Conservation (phyloP, 495 filamentous ascomycete species). For the Venustampulla echinocandica region DNA sequence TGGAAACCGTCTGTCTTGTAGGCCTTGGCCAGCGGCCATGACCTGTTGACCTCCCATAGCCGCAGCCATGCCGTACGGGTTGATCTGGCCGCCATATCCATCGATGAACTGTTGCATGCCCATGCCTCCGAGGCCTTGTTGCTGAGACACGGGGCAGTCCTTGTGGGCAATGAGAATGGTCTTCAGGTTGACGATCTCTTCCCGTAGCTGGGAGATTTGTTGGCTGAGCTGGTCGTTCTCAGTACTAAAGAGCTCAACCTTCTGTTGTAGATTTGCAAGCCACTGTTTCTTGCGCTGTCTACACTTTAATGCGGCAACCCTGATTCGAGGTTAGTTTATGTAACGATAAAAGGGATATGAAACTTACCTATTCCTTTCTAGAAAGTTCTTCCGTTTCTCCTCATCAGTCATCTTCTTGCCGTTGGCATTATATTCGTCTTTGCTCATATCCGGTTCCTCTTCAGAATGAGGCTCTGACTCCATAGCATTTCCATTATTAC, state of each 20-base stretch:
- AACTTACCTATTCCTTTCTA: slow-evolving; percentile 87
- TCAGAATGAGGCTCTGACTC: slow-evolving; percentile 47
- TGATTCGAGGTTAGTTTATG: slow-evolving; percentile 28
- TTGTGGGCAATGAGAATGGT: slow-evolving; percentile 90
- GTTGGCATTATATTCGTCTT: slow-evolving; percentile 47
- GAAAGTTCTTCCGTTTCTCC: slow-evolving; percentile 96
- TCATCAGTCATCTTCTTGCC: slow-evolving; percentile 96
- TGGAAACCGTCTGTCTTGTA: slow-evolving; percentile 19
- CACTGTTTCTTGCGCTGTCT: slow-evolving; percentile 98
- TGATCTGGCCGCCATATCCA: slow-evolving; percentile 43
- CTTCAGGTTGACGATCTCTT: slow-evolving; percentile 94
- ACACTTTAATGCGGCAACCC: slow-evolving; percentile 93
- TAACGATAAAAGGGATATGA: slow-evolving; percentile 9
- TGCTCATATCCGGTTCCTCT: slow-evolving; percentile 43
- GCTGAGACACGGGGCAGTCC: slow-evolving; percentile 87
- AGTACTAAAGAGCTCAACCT: slow-evolving; percentile 82
- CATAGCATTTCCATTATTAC: slow-evolving; percentile 39
- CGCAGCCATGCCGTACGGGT: slow-evolving; percentile 62
- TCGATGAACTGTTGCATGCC: slow-evolving; percentile 57
- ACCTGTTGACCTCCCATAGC: slow-evolving; percentile 43
- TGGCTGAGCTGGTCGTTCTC: slow-evolving; percentile 85
- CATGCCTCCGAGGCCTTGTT: slow-evolving; percentile 66
- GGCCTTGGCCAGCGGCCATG: slow-evolving; percentile 44
- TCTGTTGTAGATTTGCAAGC: slow-evolving; percentile 89
- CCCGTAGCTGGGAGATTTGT: slow-evolving; percentile 74